These are phyloP conservation scores for Ustilago xerochloae DNA, from an alignment of 1,284 basidiomycete species.

Conservation along the genomic window DNA sequence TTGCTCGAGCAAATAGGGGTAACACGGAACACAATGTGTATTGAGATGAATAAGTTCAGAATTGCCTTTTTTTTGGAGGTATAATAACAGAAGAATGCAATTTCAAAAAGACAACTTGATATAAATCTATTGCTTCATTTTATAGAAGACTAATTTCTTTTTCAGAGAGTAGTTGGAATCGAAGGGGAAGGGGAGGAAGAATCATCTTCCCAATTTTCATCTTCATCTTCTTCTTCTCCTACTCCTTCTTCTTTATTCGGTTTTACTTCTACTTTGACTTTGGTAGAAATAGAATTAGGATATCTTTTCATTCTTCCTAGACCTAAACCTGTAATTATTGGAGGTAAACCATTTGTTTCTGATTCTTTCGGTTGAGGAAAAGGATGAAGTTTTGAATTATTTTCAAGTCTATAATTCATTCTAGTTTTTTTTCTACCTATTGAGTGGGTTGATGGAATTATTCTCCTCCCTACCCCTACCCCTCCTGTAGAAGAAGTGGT, in stretches of 20 bases:
- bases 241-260: not conserved
- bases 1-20: too few species aligned
- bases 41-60: too few species aligned
- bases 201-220: slow-evolving; percentile 35
- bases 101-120: too few species aligned
- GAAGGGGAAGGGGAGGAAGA: not conserved
- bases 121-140: too few species aligned
- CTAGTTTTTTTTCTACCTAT: slow-evolving; percentile 19
- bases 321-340: slow-evolving; percentile 29
- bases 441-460: slow-evolving; percentile 22
- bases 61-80: too few species aligned
- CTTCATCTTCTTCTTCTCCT: not conserved
- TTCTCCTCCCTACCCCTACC: not conserved
- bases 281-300: not conserved
- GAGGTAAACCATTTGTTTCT: slow-evolving; percentile 3
- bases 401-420: slow-evolving; percentile 35
- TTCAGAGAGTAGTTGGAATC: not conserved
- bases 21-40: too few species aligned
- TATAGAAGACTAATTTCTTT: not conserved
- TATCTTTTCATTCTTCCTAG: slow-evolving; percentile 23
- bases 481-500: not conserved
- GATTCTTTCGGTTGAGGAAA: slow-evolving; percentile 20
- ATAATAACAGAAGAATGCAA: too few species aligned
- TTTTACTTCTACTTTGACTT: not conserved
- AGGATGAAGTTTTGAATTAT: slow-evolving; percentile 42